These are phyloP conservation scores for Yarrowia deformans DNA, from an alignment of 805 yeast species.

Conservation along the genomic window DNA sequence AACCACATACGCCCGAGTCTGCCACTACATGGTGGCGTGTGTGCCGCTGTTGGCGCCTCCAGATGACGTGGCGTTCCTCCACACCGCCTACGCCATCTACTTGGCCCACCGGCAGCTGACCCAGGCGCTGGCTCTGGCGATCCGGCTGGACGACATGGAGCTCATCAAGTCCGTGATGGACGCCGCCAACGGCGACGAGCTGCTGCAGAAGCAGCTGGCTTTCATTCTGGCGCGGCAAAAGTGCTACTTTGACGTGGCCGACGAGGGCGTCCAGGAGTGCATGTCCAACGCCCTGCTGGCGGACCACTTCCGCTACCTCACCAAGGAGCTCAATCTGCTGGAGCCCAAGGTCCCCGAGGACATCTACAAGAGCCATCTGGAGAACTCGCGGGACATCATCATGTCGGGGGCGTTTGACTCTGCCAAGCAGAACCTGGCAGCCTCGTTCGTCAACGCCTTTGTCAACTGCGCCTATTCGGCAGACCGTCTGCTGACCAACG, in stretches of 20 bases:
- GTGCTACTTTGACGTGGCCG: conserved; percentile 68
- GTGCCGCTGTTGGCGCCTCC: conserved; percentile 97
- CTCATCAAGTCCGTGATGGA: conserved; percentile 81
- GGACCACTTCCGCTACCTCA: conserved; percentile 80
- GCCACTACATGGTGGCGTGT: conserved; percentile 93
- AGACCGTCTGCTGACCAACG: conserved; percentile 74
- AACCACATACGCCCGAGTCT: conserved; percentile 83
- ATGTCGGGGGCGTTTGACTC: conserved; percentile 70
- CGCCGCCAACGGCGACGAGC: conserved; percentile 69
- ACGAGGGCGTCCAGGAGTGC: conserved; percentile 76
- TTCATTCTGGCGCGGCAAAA: conserved; percentile 87
- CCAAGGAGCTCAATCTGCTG: conserved; percentile 83
- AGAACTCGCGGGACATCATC: conserved; percentile 66
- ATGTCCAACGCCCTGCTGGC: conserved; percentile 80
- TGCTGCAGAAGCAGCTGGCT: conserved; percentile 84
- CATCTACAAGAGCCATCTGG: conserved; percentile 88
- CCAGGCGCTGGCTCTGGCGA: conserved; percentile 89
- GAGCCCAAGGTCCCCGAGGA: conserved; percentile 96
- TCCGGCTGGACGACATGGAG: conserved; percentile 82
- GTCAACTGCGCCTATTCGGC: conserved; percentile 89
- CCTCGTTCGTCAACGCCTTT: conserved; percentile 92
- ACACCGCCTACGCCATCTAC: conserved; percentile 88
- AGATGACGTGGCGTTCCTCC: conserved; percentile 83
- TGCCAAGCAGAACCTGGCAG: conserved; percentile 93
- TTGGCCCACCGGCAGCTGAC: conserved; percentile 78